Conservation (phyloP, 2,329 filamentous ascomycete genomes). For the Ophiocordyceps australis region DNA sequence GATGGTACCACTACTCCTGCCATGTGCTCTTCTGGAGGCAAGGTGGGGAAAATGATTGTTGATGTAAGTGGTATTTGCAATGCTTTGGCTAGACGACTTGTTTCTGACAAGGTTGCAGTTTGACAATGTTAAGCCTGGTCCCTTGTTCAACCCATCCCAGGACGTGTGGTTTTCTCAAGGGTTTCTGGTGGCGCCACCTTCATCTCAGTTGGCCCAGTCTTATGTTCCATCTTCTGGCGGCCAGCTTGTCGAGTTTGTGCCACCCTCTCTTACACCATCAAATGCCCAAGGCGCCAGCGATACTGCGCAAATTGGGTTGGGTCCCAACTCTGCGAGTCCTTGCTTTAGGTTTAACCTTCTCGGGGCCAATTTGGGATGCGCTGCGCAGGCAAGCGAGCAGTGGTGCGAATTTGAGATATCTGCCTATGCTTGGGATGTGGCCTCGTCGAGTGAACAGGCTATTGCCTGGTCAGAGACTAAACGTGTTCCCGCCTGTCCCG, state of each 20-base stretch:
- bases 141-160: slow-evolving; percentile 19
- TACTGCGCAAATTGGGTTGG: slow-evolving; percentile 19
- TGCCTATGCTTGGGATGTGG: slow-evolving; percentile 18
- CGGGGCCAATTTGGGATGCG: slow-evolving; percentile 19
- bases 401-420: slow-evolving; percentile 23
- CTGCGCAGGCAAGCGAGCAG: slow-evolving; percentile 13
- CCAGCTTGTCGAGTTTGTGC: slow-evolving; percentile 20
- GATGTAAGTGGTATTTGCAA: slow-evolving; percentile 19
- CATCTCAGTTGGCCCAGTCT: slow-evolving; percentile 11
- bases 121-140: slow-evolving; percentile 15
- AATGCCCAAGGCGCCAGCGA: slow-evolving; percentile 10
- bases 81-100: too few relatives aligned
- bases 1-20: slow-evolving; percentile 4
- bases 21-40: slow-evolving; percentile 11
- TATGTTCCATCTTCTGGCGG: slow-evolving; percentile 19
- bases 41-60: slow-evolving; percentile 18
- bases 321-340: slow-evolving; percentile 14
- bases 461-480: slow-evolving; percentile 21
- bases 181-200: slow-evolving; percentile 18
- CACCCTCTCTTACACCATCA: slow-evolving; percentile 12
- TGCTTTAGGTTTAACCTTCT: slow-evolving; percentile 22
- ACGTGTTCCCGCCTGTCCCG: slow-evolving; percentile 17
- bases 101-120: too few relatives aligned
- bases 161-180: slow-evolving; percentile 23
- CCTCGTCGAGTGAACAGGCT: slow-evolving; percentile 13